Conservation (phyloP, 1,284 basidiomycete species). For the Moesziomyces parantarcticus region DNA sequence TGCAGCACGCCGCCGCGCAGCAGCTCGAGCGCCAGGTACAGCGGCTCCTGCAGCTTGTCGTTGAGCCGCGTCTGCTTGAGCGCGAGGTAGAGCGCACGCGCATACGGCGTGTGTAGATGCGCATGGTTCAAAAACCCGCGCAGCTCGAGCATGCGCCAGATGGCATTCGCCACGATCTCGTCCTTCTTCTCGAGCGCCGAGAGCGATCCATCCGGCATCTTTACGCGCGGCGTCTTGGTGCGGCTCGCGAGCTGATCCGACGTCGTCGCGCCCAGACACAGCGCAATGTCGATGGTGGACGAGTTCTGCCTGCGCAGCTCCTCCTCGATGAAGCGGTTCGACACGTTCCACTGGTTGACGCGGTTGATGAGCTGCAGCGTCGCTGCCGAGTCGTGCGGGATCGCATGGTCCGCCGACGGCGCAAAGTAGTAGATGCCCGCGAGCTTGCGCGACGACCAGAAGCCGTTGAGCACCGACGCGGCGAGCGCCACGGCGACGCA, state of each 20-base stretch:
- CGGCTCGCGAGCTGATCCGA: conserved; percentile 54
- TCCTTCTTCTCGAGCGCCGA: conserved; percentile 89
- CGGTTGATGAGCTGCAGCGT: conserved; percentile 88
- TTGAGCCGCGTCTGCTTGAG: conserved; percentile 82
- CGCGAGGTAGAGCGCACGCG: conserved; percentile 87
- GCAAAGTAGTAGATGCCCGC: conserved; percentile 62
- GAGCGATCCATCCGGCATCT: conserved; percentile 32
- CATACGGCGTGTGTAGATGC: conserved; percentile 85
- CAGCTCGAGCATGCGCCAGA: conserved; percentile 97
- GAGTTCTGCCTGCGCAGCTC: conserved; percentile 95
- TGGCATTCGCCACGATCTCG: conserved; percentile 95
- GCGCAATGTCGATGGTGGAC: conserved; percentile 94
- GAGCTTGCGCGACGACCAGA: conserved; percentile 63
- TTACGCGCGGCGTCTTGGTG: conserved; percentile 55
- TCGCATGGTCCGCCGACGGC: conserved; percentile 43
- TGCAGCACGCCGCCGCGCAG: conserved; percentile 93
- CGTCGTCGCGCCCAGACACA: conserved; percentile 88
- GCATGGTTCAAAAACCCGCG: conserved; percentile 89
- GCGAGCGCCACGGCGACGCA: conserved; percentile 78
- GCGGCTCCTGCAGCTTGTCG: conserved; percentile 97
- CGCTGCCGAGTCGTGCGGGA: conserved; percentile 72
- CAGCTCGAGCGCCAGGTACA: conserved; percentile 88
- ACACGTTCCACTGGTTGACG: conserved; percentile 91
- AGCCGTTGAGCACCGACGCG: conserved; percentile 57
- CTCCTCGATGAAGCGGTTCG: conserved; percentile 86